Percentiles rank a stretch among this genome's conserved stretches.
Conservation (phyloP, 2,329 filamentous ascomycete genomes). For the Cercospora beticola region DNA sequence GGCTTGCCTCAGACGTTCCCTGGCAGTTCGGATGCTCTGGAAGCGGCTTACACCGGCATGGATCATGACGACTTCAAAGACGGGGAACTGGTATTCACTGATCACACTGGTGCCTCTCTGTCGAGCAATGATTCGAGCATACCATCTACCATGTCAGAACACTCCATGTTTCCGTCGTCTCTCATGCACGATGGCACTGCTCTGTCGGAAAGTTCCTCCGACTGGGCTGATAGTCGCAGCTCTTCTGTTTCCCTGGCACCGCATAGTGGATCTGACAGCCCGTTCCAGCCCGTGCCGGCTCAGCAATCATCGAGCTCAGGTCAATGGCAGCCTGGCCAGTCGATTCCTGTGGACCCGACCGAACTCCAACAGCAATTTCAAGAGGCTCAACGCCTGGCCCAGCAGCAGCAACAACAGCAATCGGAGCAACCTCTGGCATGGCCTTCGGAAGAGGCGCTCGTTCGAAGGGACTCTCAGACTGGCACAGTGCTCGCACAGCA, state of each 20-base stretch:
- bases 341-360: constrained; percentile 38
- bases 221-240: constrained; percentile 37
- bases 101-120: constrained; percentile 24
- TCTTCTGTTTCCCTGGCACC: constrained; percentile 31
- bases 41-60: constrained; percentile 29
- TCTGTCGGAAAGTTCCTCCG: constrained; percentile 32
- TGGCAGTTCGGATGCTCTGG: constrained; percentile 22
- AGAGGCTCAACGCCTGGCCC: constrained; percentile 29
- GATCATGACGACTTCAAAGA: constrained; percentile 27
- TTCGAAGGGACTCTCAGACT: constrained; percentile 34
- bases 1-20: constrained; percentile 22
- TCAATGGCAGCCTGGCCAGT: constrained; percentile 41
- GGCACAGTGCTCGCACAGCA: constrained; percentile 37
- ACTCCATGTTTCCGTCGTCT: constrained; percentile 30
- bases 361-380: constrained; percentile 38
- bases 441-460: constrained; percentile 35
- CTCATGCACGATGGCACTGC: constrained; percentile 28
- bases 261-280: constrained; percentile 18
- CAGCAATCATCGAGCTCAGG: constrained; percentile 24
- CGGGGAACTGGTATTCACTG: constrained; percentile 25
- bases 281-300: constrained; percentile 18
- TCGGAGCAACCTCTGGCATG: constrained; percentile 37
- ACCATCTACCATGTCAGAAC: constrained; percentile 32
- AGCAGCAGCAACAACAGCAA: constrained; percentile 18
- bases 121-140: constrained; percentile 33